Percentiles rank a stretch among this genome's conserved stretches.
Evolutionary conservation across 2,329 filamentous ascomycete species (phyloP).

Genomic region (Bipolaris gigantea): DNA sequence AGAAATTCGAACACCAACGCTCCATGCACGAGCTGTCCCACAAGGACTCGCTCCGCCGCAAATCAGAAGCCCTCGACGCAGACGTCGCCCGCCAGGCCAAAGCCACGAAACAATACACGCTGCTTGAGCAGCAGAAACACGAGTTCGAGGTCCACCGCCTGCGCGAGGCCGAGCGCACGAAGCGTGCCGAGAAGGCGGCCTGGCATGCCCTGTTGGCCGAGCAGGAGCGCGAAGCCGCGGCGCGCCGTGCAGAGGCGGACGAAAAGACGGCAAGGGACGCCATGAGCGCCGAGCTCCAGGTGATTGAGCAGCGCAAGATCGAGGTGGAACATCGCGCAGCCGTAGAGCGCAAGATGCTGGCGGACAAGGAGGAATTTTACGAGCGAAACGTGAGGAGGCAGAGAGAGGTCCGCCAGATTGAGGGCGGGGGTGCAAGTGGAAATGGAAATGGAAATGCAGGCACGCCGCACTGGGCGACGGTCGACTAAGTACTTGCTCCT

Average conservation of each 20-base stretch:
- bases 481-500: constrained; percentile 21
- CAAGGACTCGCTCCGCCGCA: constrained; percentile 32
- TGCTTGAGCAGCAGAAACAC: constrained; percentile 36
- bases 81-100: constrained; percentile 26
- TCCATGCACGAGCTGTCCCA: constrained; percentile 36
- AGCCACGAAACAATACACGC: constrained; percentile 23
- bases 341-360: constrained; percentile 32
- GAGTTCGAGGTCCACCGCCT: constrained; percentile 38
- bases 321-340: constrained; percentile 33
- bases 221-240: constrained; percentile 34
- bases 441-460: background rate
- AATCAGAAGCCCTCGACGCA: constrained; percentile 32
- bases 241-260: constrained; percentile 24
- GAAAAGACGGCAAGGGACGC: constrained; percentile 25
- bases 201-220: constrained; percentile 36
- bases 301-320: constrained; percentile 29
- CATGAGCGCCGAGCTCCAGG: constrained; percentile 19
- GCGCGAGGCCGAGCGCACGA: constrained; percentile 36
- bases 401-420: constrained; percentile 35
- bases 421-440: constrained; percentile 21
- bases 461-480: constrained; percentile 31
- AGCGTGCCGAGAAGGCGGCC: constrained; percentile 32
- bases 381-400: constrained; percentile 39
- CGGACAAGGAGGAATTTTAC: constrained; percentile 41
- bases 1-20: constrained; percentile 33